A percentile compares a stretch with the other conserved stretches of the same genome.
These are phyloP conservation scores for Poterioochromonas sp. DNA, from an alignment of 352 stramenopile genomes.

Conservation along the genomic window DNA sequence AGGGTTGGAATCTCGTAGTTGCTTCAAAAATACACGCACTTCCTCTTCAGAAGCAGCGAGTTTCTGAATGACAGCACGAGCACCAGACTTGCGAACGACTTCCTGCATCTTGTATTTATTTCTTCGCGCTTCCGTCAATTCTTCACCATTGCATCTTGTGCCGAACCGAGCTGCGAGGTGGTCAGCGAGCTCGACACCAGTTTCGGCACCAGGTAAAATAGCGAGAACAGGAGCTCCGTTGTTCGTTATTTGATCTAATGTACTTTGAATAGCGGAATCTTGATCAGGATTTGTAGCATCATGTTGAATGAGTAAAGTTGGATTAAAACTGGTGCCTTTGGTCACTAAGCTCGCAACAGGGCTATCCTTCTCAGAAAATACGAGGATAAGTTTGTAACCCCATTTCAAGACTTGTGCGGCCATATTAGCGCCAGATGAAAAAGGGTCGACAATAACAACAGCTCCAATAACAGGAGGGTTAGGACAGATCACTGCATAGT, in stretches of 20 bases:
- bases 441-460: constrained; percentile 81
- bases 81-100: constrained; percentile 58
- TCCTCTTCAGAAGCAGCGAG: constrained; percentile 63
- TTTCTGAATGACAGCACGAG: constrained; percentile 78
- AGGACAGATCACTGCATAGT: constrained; percentile 39
- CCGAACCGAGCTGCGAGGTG: constrained; percentile 69
- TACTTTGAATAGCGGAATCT: constrained; percentile 7
- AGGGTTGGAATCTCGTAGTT: constrained; percentile 53
- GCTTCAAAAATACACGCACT: constrained; percentile 59
- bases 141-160: constrained; percentile 53
- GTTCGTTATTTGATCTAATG: constrained; percentile 21
- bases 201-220: constrained; percentile 79
- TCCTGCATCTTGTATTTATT: constrained; percentile 81
- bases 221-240: constrained; percentile 53
- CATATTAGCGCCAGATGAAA: constrained; percentile 83
- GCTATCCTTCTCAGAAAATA: constrained; percentile 44
- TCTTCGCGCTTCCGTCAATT: constrained; percentile 59
- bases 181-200: constrained; percentile 78
- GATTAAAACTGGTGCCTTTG: constrained; percentile 43
- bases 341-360: constrained; percentile 42
- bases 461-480: constrained; percentile 50
- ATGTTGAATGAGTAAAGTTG: constrained; percentile 39
- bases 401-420: constrained; percentile 56
- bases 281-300: constrained; percentile 33
- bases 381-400: constrained; percentile 43